phyloP scores from a whole-genome alignment of 768 basidiomycete genomes.

The Lyophyllum decastes region DNA sequence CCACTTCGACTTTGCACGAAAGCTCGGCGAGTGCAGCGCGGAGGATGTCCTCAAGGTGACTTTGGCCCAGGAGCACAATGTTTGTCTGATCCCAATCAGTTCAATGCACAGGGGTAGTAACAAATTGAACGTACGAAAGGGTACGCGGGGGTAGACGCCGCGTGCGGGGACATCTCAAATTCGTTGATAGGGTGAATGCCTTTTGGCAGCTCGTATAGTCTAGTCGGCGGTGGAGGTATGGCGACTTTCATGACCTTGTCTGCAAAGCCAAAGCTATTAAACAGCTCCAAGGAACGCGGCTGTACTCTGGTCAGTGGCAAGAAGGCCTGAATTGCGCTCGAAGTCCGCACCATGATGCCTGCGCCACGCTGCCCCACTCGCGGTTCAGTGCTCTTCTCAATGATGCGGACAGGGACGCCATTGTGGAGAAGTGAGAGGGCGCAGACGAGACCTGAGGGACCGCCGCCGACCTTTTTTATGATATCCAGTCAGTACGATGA shows the following conservation, averaged over 20 bases:
- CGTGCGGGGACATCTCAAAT: constrained; percentile 33
- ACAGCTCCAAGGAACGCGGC: constrained; percentile 48
- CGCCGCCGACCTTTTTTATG: constrained; percentile 42
- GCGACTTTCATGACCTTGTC: constrained; percentile 35
- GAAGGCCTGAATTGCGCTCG: no score
- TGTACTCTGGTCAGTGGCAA: constrained; percentile 18
- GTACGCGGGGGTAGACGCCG: constrained; percentile 28
- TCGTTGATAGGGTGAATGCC: constrained; percentile 26
- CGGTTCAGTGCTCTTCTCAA: constrained; percentile 43
- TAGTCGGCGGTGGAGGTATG: constrained; percentile 26
- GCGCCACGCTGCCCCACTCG: constrained; percentile 29
- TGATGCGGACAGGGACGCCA: constrained; percentile 46
- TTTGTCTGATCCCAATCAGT: constrained; percentile 24
- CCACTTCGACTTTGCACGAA: constrained; percentile 39
- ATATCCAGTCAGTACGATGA: not conserved
- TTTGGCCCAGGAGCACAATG: constrained; percentile 36
- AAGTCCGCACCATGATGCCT: not conserved
- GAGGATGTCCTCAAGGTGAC: constrained; percentile 36
- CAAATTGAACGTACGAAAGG: constrained; percentile 31
- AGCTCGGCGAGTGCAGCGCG: constrained; percentile 33
- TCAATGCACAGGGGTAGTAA: not conserved
- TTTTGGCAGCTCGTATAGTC: constrained; percentile 36
- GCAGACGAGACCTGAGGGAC: constrained; percentile 46
- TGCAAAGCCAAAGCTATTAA: constrained; percentile 35
- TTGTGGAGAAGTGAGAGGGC: constrained; percentile 44